phyloP scores from a whole-genome alignment of 2,329 filamentous ascomycete genomes.

The Sporothrix luriei region DNA sequence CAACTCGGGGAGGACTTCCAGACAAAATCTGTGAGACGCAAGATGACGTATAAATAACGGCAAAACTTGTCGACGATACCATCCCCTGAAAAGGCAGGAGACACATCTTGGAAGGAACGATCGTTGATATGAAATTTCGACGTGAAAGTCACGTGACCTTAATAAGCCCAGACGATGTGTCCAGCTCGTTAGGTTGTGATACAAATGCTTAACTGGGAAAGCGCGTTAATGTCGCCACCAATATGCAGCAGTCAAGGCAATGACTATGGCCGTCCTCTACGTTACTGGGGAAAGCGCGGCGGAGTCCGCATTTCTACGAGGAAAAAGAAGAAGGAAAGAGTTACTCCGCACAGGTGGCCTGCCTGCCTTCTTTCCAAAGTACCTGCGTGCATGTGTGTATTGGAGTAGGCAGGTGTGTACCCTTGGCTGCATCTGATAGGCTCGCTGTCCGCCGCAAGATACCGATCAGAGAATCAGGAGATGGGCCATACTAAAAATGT shows the following conservation, averaged over 20 bases:
- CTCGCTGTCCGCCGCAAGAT: background rate
- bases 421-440: conserved; percentile 17
- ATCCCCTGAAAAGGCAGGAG: background rate
- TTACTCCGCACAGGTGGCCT: background rate
- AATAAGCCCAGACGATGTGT: background rate
- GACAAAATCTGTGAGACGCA: background rate
- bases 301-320: no score
- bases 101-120: background rate
- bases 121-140: background rate
- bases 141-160: background rate
- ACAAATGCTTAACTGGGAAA: background rate
- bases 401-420: conserved; percentile 9
- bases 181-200: background rate
- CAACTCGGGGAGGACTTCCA: no score
- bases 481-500: background rate
- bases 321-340: background rate
- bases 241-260: background rate
- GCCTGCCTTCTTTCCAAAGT: background rate
- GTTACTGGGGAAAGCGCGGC: background rate
- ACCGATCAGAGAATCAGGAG: conserved; percentile 4
- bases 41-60: background rate
- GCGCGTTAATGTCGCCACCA: background rate
- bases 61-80: background rate
- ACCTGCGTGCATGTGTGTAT: conserved; percentile 2
- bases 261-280: background rate